These are phyloP conservation scores for Penicillium crystallinum DNA, from an alignment of 495 filamentous ascomycete genomes.

Conservation along the genomic window DNA sequence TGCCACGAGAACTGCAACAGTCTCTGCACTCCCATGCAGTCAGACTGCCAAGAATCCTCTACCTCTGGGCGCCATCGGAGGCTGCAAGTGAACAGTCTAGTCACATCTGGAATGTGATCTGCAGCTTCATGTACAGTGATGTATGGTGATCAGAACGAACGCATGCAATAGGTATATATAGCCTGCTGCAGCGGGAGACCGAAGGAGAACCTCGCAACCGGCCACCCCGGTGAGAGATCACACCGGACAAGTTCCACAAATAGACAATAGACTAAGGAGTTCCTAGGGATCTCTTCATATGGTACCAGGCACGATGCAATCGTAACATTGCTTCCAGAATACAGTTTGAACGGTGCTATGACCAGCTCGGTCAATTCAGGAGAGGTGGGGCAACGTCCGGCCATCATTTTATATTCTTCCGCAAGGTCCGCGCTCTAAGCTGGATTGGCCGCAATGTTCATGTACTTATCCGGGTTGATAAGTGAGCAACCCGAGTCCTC, in stretches of 20 bases:
- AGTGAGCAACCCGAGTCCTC: background rate
- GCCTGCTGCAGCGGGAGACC: background rate
- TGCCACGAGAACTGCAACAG: constrained; percentile 11
- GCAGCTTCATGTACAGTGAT: constrained; percentile 5
- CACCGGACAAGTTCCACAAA: background rate
- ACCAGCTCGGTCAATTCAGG: constrained; percentile 30
- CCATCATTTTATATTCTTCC: constrained; percentile 18
- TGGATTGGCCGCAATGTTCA: constrained; percentile 4
- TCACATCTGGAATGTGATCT: constrained; percentile 3
- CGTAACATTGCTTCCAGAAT: constrained; percentile 10
- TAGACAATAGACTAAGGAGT: too few species aligned
- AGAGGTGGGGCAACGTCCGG: constrained; percentile 19
- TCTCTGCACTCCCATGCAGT: constrained; percentile 9
- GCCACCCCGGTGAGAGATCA: background rate
- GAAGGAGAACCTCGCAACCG: background rate
- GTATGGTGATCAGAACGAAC: background rate
- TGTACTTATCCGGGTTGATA: constrained; percentile 2
- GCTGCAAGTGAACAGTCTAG: constrained; percentile 3
- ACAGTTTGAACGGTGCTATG: constrained; percentile 12
- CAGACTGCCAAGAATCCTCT: constrained; percentile 13
- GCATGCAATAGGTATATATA: constrained; percentile 1
- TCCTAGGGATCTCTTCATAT: background rate
- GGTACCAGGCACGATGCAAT: background rate
- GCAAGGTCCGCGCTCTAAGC: constrained; percentile 17
- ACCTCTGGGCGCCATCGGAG: constrained; percentile 5